phyloP scores from a whole-genome alignment of 1,284 basidiomycete genomes.

The Leccinum pseudoinsigne region DNA sequence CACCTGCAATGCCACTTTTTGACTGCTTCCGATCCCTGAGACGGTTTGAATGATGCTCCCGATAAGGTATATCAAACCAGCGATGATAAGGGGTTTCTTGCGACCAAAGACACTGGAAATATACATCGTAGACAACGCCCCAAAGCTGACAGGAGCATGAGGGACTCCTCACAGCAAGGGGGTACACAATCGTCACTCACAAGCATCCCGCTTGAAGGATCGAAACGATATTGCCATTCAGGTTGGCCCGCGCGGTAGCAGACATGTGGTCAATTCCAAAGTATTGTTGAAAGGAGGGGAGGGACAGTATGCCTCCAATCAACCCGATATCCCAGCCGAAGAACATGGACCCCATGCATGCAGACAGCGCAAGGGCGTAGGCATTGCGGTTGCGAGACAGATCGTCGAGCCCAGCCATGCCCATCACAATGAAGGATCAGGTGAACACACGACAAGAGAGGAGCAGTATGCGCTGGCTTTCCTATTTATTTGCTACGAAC shows the following conservation, averaged over 20 bases:
- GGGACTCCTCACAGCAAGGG: background rate
- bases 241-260: conserved; percentile 36
- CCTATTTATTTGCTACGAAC: background rate
- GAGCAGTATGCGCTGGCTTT: background rate
- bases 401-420: conserved; percentile 25
- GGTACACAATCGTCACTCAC: conserved; percentile 39
- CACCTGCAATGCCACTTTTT: conserved; percentile 39
- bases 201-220: conserved; percentile 59
- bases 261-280: conserved; percentile 44
- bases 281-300: conserved; percentile 46
- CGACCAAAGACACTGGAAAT: conserved; percentile 45
- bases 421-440: conserved; percentile 19
- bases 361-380: conserved; percentile 45
- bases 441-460: background rate
- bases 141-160: conserved; percentile 37
- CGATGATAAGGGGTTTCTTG: conserved; percentile 46
- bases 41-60: conserved; percentile 55
- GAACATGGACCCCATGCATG: conserved; percentile 49
- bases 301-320: conserved; percentile 48
- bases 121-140: conserved; percentile 43
- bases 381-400: conserved; percentile 42
- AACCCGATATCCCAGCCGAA: conserved; percentile 41
- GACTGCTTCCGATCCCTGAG: conserved; percentile 42
- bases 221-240: conserved; percentile 57
- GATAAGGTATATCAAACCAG: conserved; percentile 54